Evolutionary conservation across 2,329 filamentous ascomycete species (phyloP).

Genomic region (Fusarium armeniacum): DNA sequence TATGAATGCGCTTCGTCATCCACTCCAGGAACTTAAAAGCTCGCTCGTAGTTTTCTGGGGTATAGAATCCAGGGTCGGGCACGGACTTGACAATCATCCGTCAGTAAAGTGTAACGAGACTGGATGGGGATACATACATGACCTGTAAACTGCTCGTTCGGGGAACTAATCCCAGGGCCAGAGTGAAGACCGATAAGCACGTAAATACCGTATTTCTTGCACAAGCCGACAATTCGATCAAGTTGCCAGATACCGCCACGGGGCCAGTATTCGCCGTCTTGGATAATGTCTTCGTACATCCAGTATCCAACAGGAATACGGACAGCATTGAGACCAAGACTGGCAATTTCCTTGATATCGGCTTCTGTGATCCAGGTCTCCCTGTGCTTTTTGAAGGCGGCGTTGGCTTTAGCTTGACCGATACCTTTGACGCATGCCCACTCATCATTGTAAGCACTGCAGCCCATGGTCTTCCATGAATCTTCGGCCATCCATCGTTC

Average conservation of each 20-base stretch:
- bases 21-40: constrained; percentile 67
- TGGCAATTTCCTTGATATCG: constrained; percentile 47
- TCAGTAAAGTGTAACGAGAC: fast-evolving
- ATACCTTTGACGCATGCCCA: constrained; percentile 48
- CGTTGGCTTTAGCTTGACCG: constrained; percentile 44
- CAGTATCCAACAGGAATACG: constrained; percentile 50
- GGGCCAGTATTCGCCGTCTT: constrained; percentile 42
- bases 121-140: constrained; percentile 34
- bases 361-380: constrained; percentile 43
- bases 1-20: constrained; percentile 68
- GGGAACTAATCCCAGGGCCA: constrained; percentile 41
- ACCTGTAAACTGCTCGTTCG: constrained; percentile 47
- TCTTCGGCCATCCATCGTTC: constrained; percentile 49
- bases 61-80: constrained; percentile 65
- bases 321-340: constrained; percentile 45
- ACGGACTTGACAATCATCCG: not conserved
- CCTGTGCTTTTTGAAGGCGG: constrained; percentile 48
- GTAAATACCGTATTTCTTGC: constrained; percentile 43
- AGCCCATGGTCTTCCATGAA: constrained; percentile 48
- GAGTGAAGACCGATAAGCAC: constrained; percentile 49
- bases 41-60: constrained; percentile 68
- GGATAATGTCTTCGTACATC: constrained; percentile 47
- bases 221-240: constrained; percentile 49
- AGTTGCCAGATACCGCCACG: constrained; percentile 47
- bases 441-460: constrained; percentile 45